Conservation (phyloP, 2,329 filamentous ascomycete species). For the Esteya vermicola region DNA sequence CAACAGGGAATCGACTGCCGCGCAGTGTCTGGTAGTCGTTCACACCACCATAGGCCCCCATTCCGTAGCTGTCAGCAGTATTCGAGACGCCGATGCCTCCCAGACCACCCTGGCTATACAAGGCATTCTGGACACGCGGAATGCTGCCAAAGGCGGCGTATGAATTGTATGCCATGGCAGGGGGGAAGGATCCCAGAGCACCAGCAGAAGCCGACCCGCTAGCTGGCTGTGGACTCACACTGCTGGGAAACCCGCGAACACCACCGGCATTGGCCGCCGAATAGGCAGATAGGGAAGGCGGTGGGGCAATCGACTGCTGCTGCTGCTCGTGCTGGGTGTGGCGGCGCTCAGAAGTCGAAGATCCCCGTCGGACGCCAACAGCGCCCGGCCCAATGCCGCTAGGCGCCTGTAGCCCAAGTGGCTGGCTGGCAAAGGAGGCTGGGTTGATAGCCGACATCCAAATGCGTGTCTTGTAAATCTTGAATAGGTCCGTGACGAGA, state of each 20-base stretch:
- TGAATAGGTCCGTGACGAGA: conserved; percentile 92
- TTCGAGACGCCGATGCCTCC: too few species aligned
- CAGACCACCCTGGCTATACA: conserved; percentile 25
- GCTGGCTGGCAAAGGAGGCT: conserved; percentile 77
- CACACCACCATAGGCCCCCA: conserved; percentile 24
- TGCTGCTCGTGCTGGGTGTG: conserved; percentile 25
- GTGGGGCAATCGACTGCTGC: conserved; percentile 9
- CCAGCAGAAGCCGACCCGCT: conserved; percentile 23
- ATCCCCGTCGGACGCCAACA: conserved; percentile 40
- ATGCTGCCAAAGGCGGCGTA: conserved; percentile 29
- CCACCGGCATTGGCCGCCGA: not conserved
- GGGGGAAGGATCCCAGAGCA: conserved; percentile 22
- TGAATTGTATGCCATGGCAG: conserved; percentile 16
- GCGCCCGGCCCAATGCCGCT: conserved; percentile 53
- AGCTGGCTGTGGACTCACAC: conserved; percentile 7
- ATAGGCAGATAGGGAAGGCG: not conserved
- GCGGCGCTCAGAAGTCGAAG: conserved; percentile 32
- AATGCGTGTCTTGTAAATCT: conserved; percentile 97
- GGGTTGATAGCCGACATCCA: conserved; percentile 99
- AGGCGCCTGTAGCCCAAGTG: conserved; percentile 55
- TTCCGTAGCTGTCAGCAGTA: conserved; percentile 25
- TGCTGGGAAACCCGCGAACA: conserved; percentile 10
- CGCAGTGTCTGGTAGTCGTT: conserved; percentile 32
- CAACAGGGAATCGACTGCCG: conserved; percentile 30
- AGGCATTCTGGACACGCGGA: conserved; percentile 20